Base-by-base conservation (phyloP, 1,284 basidiomycete species). In the Fomitopsis schrenkii region DNA sequence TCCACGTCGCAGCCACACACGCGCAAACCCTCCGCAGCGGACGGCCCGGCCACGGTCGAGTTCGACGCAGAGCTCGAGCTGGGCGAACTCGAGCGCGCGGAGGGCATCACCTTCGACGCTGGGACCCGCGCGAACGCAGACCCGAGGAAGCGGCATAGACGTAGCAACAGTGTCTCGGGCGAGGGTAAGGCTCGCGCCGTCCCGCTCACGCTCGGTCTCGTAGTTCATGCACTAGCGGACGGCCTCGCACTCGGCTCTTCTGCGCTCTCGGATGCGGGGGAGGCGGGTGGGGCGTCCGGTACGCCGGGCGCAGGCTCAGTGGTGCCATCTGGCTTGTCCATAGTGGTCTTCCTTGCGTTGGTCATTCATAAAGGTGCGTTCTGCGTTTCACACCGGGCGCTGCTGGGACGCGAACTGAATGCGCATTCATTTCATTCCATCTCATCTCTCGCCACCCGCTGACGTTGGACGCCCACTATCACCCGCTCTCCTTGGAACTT, bases 171-270 rank as follows among this genome's bases (percentile, higher is more conserved):
- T 26, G 26, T 30, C 26, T 48, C 46, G 12, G 66, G 61, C 45
- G 38, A 63, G 17, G 59, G 64, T 59, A 68, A 58, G 40, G 61
- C 60, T 65, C 75, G 67, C 48, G 85, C 84, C 14, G 82, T 91
- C 62, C 85, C 92, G 50, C 80, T 95, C 42, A 94, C 94, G 0
- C 74, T 97, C 5, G 95, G 95, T 0, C 77, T 97, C 50, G 82
- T 93, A 41, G 84, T 95, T 42, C 95, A 97, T 71, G 92, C 89
- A 2, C 79, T 95, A 36, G 91, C 94, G 0, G 95, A 98, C 74
- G 95, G 95, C 1, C 86, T 97, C 60, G 94, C 94, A 1, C 77
- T 98, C 53, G 95, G 95, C 33, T 91, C 94, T 3, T 88, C 90
- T 2, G 82, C 83, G 30, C 74, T 87, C 3, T 77, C 77, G 5